Percentiles rank a stretch among this genome's conserved stretches.
Conservation (phyloP, 2,329 filamentous ascomycete genomes). For the Alternaria incomplexa region DNA sequence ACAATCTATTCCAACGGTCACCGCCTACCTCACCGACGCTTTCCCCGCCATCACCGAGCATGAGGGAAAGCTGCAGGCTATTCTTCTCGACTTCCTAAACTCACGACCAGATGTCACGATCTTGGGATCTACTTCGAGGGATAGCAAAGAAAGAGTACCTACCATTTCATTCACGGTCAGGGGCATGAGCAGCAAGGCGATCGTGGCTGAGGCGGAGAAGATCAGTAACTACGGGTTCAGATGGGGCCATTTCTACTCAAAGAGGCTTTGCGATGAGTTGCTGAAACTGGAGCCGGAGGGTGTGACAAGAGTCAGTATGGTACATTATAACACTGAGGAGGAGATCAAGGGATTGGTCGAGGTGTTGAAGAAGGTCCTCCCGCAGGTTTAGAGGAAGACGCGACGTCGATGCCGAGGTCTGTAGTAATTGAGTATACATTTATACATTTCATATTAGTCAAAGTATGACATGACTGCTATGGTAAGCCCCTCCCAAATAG, state of each 20-base stretch:
- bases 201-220: conserved; percentile 68
- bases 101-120: conserved; percentile 61
- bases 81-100: conserved; percentile 66
- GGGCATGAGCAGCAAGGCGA: conserved; percentile 60
- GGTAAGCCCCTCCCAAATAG: neutral
- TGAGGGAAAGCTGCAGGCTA: conserved; percentile 65
- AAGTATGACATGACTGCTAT: neutral
- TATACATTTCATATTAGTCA: accelerated
- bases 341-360: conserved; percentile 62
- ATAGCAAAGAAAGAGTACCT: conserved; percentile 61
- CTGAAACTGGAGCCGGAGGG: conserved; percentile 66
- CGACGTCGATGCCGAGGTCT: neutral
- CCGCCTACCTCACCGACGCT: conserved; percentile 63
- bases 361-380: conserved; percentile 60
- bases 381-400: neutral
- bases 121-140: conserved; percentile 61
- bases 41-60: conserved; percentile 58
- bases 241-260: conserved; percentile 73
- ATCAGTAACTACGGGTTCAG: conserved; percentile 66
- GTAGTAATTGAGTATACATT: neutral
- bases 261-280: conserved; percentile 66
- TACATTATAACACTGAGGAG: conserved; percentile 75
- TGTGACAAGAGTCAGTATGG: conserved; percentile 72
- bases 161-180: conserved; percentile 71
- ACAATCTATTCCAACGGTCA: conserved; percentile 65